phyloP scores from a whole-genome alignment of 208 protist genomes.

The Phytomonas sp. region DNA sequence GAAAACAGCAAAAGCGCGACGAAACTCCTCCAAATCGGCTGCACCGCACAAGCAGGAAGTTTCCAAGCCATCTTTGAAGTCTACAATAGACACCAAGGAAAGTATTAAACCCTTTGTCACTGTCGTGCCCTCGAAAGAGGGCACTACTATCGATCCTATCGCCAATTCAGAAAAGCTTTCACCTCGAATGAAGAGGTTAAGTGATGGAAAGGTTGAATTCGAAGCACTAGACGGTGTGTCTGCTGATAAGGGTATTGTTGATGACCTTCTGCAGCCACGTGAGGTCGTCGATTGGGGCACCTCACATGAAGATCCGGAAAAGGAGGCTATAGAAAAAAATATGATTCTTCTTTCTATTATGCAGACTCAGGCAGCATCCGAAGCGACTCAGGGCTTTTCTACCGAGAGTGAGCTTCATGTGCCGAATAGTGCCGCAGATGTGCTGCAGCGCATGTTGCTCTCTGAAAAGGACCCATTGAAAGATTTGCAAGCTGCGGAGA shows the following conservation, averaged over 20 bases:
- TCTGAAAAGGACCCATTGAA: neutral
- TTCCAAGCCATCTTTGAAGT: neutral
- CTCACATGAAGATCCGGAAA: conserved; percentile 18
- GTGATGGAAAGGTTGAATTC: neutral
- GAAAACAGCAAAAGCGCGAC: neutral
- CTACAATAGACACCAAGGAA: neutral
- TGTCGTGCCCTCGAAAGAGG: neutral
- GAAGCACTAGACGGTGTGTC: neutral
- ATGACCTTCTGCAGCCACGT: conserved; percentile 5
- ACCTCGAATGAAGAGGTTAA: neutral
- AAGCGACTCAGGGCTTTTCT: neutral
- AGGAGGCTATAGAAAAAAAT: conserved; percentile 74
- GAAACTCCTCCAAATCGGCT: neutral
- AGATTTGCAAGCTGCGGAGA: neutral
- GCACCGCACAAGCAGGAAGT: neutral
- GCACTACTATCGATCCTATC: neutral
- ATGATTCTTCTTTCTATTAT: conserved; percentile 46
- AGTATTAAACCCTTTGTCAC: neutral
- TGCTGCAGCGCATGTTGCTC: neutral
- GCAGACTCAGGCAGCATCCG: conserved; percentile 16
- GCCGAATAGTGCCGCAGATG: neutral
- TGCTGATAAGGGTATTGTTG: neutral
- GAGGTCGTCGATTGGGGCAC: conserved; percentile 47
- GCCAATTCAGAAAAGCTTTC: neutral
- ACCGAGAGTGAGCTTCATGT: neutral